Conservation (phyloP, 2,329 filamentous ascomycete species). For the Aspergillus sergii region DNA sequence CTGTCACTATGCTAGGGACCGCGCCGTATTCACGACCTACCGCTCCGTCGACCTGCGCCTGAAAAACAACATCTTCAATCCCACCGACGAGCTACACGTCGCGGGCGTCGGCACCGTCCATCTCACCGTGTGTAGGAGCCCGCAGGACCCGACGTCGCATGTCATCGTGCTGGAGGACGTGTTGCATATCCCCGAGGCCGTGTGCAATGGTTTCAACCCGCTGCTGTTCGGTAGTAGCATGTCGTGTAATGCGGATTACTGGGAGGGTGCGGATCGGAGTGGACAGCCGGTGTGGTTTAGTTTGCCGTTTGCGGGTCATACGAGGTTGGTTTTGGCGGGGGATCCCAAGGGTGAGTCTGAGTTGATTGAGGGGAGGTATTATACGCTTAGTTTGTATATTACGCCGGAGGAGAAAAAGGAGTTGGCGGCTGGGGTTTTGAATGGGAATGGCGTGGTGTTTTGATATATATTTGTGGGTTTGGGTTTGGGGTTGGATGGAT, state of each 20-base stretch:
- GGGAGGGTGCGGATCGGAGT: conserved; percentile 22
- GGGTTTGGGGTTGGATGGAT: not conserved
- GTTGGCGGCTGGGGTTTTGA: not conserved
- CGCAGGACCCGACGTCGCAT: conserved; percentile 23
- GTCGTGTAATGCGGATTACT: conserved; percentile 22
- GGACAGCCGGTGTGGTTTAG: conserved; percentile 23
- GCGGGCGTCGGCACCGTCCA: conserved; percentile 37
- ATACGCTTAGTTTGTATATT: conserved; percentile 28
- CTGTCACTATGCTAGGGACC: conserved; percentile 37
- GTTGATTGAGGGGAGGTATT: conserved; percentile 24
- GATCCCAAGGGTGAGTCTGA: conserved; percentile 21
- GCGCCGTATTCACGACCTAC: conserved; percentile 34
- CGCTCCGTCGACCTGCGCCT: conserved; percentile 22
- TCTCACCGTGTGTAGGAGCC: conserved; percentile 27
- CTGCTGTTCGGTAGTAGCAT: conserved; percentile 27
- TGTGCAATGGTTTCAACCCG: conserved; percentile 37
- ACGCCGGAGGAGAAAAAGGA: conserved; percentile 22
- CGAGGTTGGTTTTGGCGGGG: conserved; percentile 20
- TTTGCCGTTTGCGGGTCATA: conserved; percentile 22
- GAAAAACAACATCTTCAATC: conserved; percentile 27
- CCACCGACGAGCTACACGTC: conserved; percentile 28
- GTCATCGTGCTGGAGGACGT: conserved; percentile 35
- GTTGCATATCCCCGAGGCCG: conserved; percentile 37
- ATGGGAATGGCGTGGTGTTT: not conserved
- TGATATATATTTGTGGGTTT: not conserved